Evolutionary conservation across 1,139 yeast species (phyloP), one percentile per base, ranked within the genome.

Genomic region (Saccharomyces hybrid): DNA sequence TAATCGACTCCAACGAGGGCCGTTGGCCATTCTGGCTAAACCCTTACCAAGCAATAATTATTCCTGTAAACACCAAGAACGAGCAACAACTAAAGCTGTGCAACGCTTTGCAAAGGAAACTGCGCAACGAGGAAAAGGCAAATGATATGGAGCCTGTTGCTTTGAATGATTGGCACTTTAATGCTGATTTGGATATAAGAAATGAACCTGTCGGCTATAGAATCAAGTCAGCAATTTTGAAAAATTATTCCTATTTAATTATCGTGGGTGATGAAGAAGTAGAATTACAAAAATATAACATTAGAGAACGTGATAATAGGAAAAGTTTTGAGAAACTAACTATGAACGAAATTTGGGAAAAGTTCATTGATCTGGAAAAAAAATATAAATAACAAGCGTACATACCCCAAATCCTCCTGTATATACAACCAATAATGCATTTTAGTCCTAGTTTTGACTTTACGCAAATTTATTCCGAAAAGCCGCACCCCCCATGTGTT

Each of bases 11-110:
- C 63, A 91, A 83, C 69, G 82, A 82, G 55, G 99, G 99, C 0
- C 86, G 86, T 62, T 93, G 99, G 99, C 99, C 99, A 13, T 93
- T 95, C 69, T 93, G 99, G 99, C 72, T 93, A 56, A 88, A 87
- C 58, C 97, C 99, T n/a, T 79, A 95, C 60, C 99, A 93, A 69
- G 96, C 95, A 0, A 77, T 87, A 47, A 79, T 93, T 2, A 78
- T 95, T 5, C 98, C 99, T 1, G 86, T 93, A 3, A 84, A 79
- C 56, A 93, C 96, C 1, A 71, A 76, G 50, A 70, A 75, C 19
- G 69, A 84, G 3, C 81, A 78, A 34, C 79, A 83, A 51, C 53
- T 67, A 7, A 51, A 57, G 3, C 88, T 90, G 7, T 52, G 70
- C 38, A 50, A 62, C 19, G 50, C 55, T 14, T 52, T 69, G 16